Percentiles rank a stretch among this genome's conserved stretches.
Evolutionary conservation across 139 green algal species (phyloP).

Genomic region (Dunaliella sp.): DNA sequence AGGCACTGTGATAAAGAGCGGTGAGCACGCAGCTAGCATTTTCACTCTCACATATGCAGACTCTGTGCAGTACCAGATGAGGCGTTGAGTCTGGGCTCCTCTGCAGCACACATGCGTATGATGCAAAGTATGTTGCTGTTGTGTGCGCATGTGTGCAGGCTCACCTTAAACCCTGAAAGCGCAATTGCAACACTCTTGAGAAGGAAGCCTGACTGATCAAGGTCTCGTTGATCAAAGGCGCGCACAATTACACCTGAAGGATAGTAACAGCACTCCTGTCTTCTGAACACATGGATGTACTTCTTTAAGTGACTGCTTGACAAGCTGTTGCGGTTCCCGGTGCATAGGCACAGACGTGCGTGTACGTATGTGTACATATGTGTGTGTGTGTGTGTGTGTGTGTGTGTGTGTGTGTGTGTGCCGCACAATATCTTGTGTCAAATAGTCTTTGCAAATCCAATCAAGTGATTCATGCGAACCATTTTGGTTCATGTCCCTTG

Average conservation of each 20-base stretch:
- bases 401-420: not conserved
- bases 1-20: no score
- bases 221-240: constrained; percentile 6
- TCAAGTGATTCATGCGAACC: no score
- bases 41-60: no score
- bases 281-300: not conserved
- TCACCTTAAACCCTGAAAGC: constrained; percentile 46
- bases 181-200: constrained; percentile 50
- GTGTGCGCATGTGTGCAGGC: no score
- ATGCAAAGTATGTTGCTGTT: no score
- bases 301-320: no score
- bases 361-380: not conserved
- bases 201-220: constrained; percentile 34
- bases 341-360: not conserved
- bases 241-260: constrained; percentile 9
- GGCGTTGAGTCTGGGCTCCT: no score
- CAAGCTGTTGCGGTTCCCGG: not conserved
- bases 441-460: not conserved
- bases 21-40: no score
- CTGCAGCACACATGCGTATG: no score
- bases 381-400: not conserved
- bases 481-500: no score
- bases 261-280: not conserved
- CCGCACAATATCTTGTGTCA: not conserved
- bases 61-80: no score